phyloP scores from a whole-genome alignment of 768 basidiomycete genomes.

The Auriscalpium vulgare region DNA sequence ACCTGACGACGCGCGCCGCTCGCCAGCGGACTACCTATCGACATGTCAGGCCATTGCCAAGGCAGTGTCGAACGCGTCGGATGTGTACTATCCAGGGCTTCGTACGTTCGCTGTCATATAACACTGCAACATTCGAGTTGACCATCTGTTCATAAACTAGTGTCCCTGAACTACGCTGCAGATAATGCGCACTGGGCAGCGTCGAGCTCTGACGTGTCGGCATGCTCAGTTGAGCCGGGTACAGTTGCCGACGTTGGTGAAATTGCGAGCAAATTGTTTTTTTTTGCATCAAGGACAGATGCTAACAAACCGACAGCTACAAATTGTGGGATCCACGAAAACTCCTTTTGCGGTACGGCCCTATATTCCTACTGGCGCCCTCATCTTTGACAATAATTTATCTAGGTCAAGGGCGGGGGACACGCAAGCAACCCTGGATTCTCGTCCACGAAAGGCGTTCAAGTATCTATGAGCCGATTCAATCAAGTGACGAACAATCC shows the following conservation, averaged over 20 bases:
- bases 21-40: background rate
- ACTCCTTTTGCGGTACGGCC: constrained; percentile 5
- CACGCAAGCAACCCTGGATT: constrained; percentile 18
- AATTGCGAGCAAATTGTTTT: constrained; percentile 4
- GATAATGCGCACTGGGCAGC: constrained; percentile 8
- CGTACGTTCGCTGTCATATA: no score
- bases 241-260: constrained; percentile 10
- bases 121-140: no score
- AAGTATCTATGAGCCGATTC: constrained; percentile 19
- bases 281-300: no score
- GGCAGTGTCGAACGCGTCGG: no score
- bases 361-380: background rate
- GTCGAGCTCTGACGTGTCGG: constrained; percentile 7
- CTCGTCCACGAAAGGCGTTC: constrained; percentile 20
- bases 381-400: background rate
- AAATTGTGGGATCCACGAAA: constrained; percentile 3
- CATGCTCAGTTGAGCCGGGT: constrained; percentile 17
- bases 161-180: background rate
- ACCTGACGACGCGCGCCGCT: no score
- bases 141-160: background rate
- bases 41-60: no score
- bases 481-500: constrained; percentile 1
- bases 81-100: no score
- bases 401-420: constrained; percentile 19
- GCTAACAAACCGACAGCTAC: background rate